These are phyloP conservation scores for Hericium rajendrae DNA, from an alignment of 768 basidiomycete species.

Conservation along the genomic window DNA sequence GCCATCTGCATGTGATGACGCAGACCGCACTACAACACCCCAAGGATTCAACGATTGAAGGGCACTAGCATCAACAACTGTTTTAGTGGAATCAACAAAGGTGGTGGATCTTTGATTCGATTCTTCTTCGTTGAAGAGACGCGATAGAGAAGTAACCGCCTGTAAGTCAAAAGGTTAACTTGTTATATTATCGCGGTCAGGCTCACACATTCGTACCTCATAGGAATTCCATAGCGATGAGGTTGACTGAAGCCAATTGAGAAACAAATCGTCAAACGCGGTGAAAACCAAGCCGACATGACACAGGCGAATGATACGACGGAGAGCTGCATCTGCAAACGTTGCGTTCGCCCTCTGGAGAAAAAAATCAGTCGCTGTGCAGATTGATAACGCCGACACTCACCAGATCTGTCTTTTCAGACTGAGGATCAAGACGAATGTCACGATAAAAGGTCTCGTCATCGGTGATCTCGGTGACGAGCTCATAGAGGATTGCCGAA, in stretches of 20 bases:
- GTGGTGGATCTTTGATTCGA: constrained; percentile 29
- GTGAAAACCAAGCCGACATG: constrained; percentile 47
- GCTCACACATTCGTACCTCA: constrained; percentile 27
- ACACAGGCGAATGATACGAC: constrained; percentile 42
- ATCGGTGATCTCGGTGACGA: constrained; percentile 38
- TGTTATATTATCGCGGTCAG: not conserved
- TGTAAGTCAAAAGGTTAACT: constrained; percentile 1
- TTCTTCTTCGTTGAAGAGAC: constrained; percentile 45
- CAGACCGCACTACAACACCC: constrained; percentile 36
- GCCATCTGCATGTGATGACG: constrained; percentile 31
- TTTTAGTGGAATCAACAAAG: constrained; percentile 22
- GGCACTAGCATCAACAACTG: constrained; percentile 21
- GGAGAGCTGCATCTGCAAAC: constrained; percentile 33
- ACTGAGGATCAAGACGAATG: not conserved
- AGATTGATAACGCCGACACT: not conserved
- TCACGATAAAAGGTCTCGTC: constrained; percentile 10
- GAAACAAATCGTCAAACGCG: constrained; percentile 46
- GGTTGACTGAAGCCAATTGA: constrained; percentile 47
- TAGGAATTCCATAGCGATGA: constrained; percentile 23
- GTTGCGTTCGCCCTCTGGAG: constrained; percentile 10
- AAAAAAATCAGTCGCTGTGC: too few relatives aligned
- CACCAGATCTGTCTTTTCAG: not conserved
- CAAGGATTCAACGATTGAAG: constrained; percentile 40
- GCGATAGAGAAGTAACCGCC: constrained; percentile 32
- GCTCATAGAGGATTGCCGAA: constrained; percentile 40